A percentile compares a stretch with the other conserved stretches of the same genome.
These are phyloP conservation scores for Cutaneotrichosporon sp. DNA, from an alignment of 1,284 basidiomycete species.

Conservation along the genomic window DNA sequence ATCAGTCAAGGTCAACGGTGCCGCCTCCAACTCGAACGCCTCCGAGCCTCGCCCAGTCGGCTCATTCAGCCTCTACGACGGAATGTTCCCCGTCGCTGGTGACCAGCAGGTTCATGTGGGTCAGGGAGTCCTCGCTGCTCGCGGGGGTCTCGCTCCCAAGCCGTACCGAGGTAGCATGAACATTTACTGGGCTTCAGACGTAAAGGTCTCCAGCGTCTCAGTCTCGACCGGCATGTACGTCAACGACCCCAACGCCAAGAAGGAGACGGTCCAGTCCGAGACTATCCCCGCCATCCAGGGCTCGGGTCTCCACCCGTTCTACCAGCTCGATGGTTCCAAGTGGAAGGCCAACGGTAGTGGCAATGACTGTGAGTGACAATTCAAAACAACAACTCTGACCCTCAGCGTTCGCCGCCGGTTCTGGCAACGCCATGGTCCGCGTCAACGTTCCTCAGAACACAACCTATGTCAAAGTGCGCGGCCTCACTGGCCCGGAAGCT, in stretches of 20 bases:
- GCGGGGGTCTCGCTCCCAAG: not conserved
- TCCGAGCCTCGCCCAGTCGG: conserved; percentile 3
- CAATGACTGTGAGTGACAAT: conserved; percentile 4
- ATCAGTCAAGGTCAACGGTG: conserved; percentile 4
- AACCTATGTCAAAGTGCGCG: conserved; percentile 2
- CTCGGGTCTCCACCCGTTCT: conserved; percentile 4
- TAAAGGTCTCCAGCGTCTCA: not conserved
- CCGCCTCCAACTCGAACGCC: not conserved
- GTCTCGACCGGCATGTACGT: conserved; percentile 7
- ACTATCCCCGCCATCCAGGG: conserved; percentile 1
- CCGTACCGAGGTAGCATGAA: conserved; percentile 5
- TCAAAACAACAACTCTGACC: not conserved
- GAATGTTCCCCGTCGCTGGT: not conserved
- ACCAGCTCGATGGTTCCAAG: conserved; percentile 1
- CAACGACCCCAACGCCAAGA: conserved; percentile 7
- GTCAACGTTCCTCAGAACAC: conserved; percentile 7
- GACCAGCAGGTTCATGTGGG: not conserved
- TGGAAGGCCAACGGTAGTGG: conserved; percentile 5
- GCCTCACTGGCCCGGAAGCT: conserved; percentile 2
- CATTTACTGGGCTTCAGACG: not conserved
- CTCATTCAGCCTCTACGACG: conserved; percentile 8
- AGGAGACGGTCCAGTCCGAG: not conserved
- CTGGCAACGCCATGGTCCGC: conserved; percentile 1
- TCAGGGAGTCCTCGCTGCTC: conserved; percentile 3
- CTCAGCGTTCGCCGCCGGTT: not conserved